phyloP scores from a whole-genome alignment of 2,329 filamentous ascomycete genomes.

The Neospermospora avenae region DNA sequence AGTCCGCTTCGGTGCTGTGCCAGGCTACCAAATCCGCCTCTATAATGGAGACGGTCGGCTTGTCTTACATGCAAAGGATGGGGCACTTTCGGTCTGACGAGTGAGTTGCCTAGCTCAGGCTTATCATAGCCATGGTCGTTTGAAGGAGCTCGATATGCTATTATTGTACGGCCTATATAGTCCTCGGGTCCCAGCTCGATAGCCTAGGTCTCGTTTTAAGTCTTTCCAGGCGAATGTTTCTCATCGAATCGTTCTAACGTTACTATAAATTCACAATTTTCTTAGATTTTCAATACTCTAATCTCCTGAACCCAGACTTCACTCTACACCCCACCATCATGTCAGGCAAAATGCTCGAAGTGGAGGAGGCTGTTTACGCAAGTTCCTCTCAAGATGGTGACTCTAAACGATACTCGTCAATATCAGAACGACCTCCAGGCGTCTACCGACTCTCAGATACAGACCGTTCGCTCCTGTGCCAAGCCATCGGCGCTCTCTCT shows the following conservation, averaged over 20 bases:
- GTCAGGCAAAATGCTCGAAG: not conserved
- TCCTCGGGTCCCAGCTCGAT: not conserved
- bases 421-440: not conserved
- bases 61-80: not conserved
- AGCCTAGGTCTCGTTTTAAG: not conserved
- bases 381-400: not conserved
- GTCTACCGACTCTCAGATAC: constrained; percentile 3
- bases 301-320: not conserved
- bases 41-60: not conserved
- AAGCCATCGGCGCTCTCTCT: constrained; percentile 6
- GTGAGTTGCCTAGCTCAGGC: not conserved
- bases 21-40: not conserved
- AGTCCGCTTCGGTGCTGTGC: not conserved
- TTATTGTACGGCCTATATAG: not conserved
- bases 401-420: not conserved
- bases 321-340: not conserved
- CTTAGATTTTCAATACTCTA: not conserved
- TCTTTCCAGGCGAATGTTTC: not conserved
- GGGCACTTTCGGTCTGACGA: not conserved
- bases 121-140: not conserved
- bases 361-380: not conserved
- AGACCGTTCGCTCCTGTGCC: constrained; percentile 4
- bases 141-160: not conserved
- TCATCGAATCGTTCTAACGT: not conserved
- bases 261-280: not conserved